These are phyloP conservation scores for Cyphellophora europaea DNA, from an alignment of 2,329 filamentous ascomycete species.

Conservation along the genomic window DNA sequence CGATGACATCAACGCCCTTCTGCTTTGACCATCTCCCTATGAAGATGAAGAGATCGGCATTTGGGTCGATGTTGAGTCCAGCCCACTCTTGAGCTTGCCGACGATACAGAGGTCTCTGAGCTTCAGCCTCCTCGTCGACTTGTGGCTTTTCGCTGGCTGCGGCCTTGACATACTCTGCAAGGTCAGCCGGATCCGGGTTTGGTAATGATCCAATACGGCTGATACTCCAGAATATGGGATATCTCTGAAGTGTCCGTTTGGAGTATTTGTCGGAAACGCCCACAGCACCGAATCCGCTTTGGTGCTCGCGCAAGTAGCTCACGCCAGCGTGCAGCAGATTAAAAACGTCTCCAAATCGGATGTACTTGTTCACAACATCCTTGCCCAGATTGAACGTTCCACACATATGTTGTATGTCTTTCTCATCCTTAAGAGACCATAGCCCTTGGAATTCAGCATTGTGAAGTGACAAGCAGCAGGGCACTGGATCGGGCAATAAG, in stretches of 20 bases:
- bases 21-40: slow-evolving; percentile 52
- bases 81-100: slow-evolving; percentile 51
- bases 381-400: slow-evolving; percentile 41
- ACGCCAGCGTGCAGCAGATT: slow-evolving; percentile 49
- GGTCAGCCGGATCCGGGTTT: slow-evolving; percentile 48
- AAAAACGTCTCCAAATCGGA: slow-evolving; percentile 52
- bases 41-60: slow-evolving; percentile 49
- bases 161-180: slow-evolving; percentile 42
- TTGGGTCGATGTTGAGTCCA: slow-evolving; percentile 42
- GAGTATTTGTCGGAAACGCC: slow-evolving; percentile 52
- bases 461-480: slow-evolving; percentile 47
- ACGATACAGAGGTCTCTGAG: slow-evolving; percentile 35
- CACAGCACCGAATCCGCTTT: slow-evolving; percentile 50
- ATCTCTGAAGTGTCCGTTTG: slow-evolving; percentile 46
- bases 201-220: slow-evolving; percentile 44
- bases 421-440: slow-evolving; percentile 49
- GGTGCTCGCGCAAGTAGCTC: slow-evolving; percentile 49
- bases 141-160: slow-evolving; percentile 28
- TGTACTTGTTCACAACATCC: slow-evolving; percentile 44
- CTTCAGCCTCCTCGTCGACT: slow-evolving; percentile 40
- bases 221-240: slow-evolving; percentile 52
- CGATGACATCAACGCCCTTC: slow-evolving; percentile 48
- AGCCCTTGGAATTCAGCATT: slow-evolving; percentile 53
- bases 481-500: slow-evolving; percentile 44
- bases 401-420: slow-evolving; percentile 44